Evolutionary conservation across 202 grass and related monocot species (phyloP).

Genomic region (Musa balbisiana): DNA sequence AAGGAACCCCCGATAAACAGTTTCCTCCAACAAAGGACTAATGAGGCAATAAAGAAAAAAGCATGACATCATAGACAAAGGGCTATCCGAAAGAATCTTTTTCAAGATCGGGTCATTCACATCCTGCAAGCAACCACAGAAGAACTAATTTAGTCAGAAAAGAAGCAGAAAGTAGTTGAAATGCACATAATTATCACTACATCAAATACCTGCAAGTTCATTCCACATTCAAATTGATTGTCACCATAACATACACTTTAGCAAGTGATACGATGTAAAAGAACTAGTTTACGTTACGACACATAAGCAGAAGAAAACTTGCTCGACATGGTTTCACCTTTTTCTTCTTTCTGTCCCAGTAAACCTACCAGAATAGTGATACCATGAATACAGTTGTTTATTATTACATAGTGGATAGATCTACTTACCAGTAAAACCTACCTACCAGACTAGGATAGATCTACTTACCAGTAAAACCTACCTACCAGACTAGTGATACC

Average conservation of each 20-base stretch:
- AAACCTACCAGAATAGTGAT: too few relatives aligned
- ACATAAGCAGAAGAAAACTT: not conserved
- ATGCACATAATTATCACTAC: too few relatives aligned
- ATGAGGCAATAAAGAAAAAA: conserved; percentile 61
- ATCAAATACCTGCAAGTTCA: not conserved
- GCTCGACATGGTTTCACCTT: not conserved
- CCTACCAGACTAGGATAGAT: too few relatives aligned
- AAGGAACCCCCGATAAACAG: conserved; percentile 85
- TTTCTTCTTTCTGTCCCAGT: too few relatives aligned
- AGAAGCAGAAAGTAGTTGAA: conserved; percentile 4
- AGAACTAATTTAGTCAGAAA: not conserved
- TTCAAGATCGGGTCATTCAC: conserved; percentile 52
- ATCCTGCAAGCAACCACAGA: conserved; percentile 46
- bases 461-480: too few relatives aligned
- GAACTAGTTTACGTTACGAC: not conserved
- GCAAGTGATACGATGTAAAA: too few relatives aligned
- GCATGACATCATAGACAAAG: conserved; percentile 33
- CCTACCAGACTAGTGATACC: too few relatives aligned
- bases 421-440: too few relatives aligned
- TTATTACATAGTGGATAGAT: too few relatives aligned
- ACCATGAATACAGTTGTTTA: too few relatives aligned
- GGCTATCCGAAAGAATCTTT: conserved; percentile 50
- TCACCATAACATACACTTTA: not conserved
- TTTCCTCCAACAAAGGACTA: conserved; percentile 76
- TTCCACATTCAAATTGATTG: not conserved